Conservation (phyloP, 768 basidiomycete species). For the Pisolithus sp. region DNA sequence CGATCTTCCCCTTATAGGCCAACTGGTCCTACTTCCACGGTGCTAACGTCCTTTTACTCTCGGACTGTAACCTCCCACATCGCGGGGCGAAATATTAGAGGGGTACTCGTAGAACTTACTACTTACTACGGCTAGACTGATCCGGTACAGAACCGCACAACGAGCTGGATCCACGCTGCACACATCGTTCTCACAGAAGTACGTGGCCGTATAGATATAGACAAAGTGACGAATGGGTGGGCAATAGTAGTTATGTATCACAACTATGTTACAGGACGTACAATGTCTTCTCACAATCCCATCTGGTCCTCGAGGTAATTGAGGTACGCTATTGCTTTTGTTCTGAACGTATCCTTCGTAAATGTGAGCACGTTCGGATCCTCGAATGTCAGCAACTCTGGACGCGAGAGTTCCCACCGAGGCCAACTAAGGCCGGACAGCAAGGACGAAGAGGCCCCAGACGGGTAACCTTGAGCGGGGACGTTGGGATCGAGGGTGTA, state of each 20-base stretch:
- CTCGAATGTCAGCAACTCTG: slow-evolving; percentile 5
- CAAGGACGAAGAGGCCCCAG: slow-evolving; percentile 4
- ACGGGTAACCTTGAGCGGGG: slow-evolving; percentile 6
- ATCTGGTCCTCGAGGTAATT: slow-evolving; percentile 5
- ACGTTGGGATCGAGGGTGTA: slow-evolving; percentile 8
- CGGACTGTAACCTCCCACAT: no score
- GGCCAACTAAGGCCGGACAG: slow-evolving; percentile 6
- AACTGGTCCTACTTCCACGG: neutral
- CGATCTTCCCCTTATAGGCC: neutral
- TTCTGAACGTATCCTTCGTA: slow-evolving; percentile 5
- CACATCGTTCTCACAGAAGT: no score
- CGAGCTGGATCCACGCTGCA: no score
- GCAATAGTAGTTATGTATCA: neutral
- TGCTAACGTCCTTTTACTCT: no score
- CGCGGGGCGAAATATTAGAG: no score
- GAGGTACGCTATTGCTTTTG: slow-evolving; percentile 2
- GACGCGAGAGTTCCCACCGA: neutral
- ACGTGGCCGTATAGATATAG: no score
- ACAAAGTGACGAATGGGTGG: no score
- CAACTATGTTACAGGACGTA: neutral
- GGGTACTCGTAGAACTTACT: no score
- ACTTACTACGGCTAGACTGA: no score
- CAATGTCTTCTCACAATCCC: slow-evolving; percentile 6
- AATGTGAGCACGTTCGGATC: slow-evolving; percentile 9
- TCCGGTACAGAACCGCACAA: no score